Base-by-base conservation (phyloP, 139 green algal species). In the Chlamydomonas sp. region DNA sequence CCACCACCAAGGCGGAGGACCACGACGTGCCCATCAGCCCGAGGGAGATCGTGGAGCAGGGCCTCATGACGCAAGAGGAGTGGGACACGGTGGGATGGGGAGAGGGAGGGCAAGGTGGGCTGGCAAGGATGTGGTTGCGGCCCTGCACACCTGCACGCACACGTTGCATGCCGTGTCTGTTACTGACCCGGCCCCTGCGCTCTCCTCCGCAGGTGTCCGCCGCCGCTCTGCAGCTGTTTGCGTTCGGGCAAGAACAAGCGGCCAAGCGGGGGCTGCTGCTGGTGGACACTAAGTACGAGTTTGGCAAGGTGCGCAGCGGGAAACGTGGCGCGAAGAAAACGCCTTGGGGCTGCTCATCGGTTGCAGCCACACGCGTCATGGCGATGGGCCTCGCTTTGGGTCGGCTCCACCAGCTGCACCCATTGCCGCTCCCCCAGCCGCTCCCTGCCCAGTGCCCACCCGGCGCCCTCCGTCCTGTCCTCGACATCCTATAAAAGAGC, bases 271-370 rank as follows among this genome's bases (percentile, higher is more conserved):
- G 97, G 1, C 93, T 99, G 87, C 90, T 99, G 79, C 96, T 99
- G 66, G 98, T 99, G 80, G 98, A 99, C 90, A 98, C 96, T 67
- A 98, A 98, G 92, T 98, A 98, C 75, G 96, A 98, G 86, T 97
- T 98, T 92, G 98, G 98, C 12, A 95, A 94, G 73, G 94, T 96
- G 71, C 60, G 66, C 2, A 57, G 60, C 16, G 61, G 60, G 77
- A 2, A 57, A 61, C 20, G 62, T 31, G 61, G 63, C 20, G 6
- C 9, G 78, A 16, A 61, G 60, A 17, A 61, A 58, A 79, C 10
- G 75, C 3, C 15, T 58, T 59, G 77, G 60, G 16, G 77, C 9
- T 66, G 31, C 31, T 49, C 31, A 49, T 49, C 31, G 31, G 31
- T 49, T 49, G 31, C 31, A 49, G 31, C 31, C 31, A 49, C 31